Conservation (phyloP, 805 yeast species). For the Metschnikowia cerradonensis region DNA sequence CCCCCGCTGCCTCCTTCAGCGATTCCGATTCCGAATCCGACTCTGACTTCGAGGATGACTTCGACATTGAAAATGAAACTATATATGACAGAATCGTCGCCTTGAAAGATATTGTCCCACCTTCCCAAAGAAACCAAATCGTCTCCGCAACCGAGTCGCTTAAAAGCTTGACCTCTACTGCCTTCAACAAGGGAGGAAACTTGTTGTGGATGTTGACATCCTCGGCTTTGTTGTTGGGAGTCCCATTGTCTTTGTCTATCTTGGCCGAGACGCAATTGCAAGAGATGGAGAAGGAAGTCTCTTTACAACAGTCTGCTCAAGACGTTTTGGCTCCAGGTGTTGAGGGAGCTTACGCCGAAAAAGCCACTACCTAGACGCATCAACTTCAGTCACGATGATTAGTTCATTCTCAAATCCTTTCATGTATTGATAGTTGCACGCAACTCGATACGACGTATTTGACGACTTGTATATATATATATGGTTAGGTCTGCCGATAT, state of each 20-base stretch:
- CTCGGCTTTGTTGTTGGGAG: constrained; percentile 80
- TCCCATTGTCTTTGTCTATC: constrained; percentile 86
- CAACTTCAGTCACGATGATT: constrained; percentile 2
- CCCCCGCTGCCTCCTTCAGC: constrained; percentile 26
- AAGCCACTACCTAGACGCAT: constrained; percentile 19
- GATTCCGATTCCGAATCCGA: constrained; percentile 47
- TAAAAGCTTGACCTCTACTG: constrained; percentile 32
- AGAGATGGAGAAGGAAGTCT: constrained; percentile 91
- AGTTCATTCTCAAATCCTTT: constrained; percentile 1
- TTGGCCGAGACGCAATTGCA: constrained; percentile 89
- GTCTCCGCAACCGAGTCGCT: constrained; percentile 31
- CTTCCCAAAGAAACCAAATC: constrained; percentile 62
- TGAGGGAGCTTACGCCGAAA: constrained; percentile 41
- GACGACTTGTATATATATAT: constrained; percentile 23
- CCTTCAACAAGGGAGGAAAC: constrained; percentile 62
- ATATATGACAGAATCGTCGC: constrained; percentile 84
- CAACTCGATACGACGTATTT: constrained; percentile 11
- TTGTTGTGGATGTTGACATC: constrained; percentile 84
- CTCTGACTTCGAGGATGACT: constrained; percentile 62
- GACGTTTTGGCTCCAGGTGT: constrained; percentile 71
- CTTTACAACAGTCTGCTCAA: constrained; percentile 72
- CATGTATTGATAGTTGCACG: not conserved
- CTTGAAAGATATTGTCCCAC: constrained; percentile 86
- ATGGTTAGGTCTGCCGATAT: constrained; percentile 8
- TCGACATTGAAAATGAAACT: constrained; percentile 76